A percentile compares a stretch with the other conserved stretches of the same genome.
These are phyloP conservation scores for Schoenoplectus tabernaemontani DNA, from an alignment of 202 grass and related monocot species.

Conservation along the genomic window DNA sequence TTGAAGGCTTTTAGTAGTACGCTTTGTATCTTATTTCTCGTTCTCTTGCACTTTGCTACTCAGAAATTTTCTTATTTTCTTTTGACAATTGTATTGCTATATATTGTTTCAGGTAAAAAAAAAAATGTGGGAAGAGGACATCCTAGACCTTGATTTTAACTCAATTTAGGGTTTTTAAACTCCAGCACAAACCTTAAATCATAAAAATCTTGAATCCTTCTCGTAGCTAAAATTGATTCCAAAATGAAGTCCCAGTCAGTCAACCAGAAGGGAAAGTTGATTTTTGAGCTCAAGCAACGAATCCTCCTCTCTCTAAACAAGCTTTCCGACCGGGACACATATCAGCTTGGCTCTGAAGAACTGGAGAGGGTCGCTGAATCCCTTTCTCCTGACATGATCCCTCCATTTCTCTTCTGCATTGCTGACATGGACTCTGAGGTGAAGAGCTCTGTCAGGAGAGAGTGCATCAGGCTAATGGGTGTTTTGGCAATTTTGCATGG, in stretches of 20 bases:
- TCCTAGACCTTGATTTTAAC: neutral
- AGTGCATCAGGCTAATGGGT: conserved; percentile 70
- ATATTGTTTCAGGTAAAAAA: neutral
- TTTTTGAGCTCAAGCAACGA: conserved; percentile 81
- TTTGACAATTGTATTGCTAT: neutral
- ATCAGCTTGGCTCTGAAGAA: conserved; percentile 69
- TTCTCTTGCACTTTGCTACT: neutral
- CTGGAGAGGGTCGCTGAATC: conserved; percentile 44
- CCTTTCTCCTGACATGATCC: conserved; percentile 58
- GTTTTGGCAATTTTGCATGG: conserved; percentile 47
- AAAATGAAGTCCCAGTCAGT: conserved; percentile 51
- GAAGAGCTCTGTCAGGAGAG: conserved; percentile 74
- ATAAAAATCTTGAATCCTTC: neutral
- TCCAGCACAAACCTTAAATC: neutral
- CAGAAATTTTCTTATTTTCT: neutral
- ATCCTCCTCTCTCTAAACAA: conserved; percentile 75
- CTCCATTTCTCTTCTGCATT: conserved; percentile 75
- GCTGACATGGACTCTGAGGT: conserved; percentile 68
- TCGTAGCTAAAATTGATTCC: neutral
- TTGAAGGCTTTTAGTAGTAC: neutral
- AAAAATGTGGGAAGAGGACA: neutral
- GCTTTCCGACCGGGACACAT: conserved; percentile 74
- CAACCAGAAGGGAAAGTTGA: conserved; percentile 48
- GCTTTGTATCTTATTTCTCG: neutral
- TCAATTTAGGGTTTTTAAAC: neutral